A percentile compares a stretch with the other conserved stretches of the same genome.
Conservation (phyloP, 2,329 filamentous ascomycete species). For the Trichoderma polysporum region DNA sequence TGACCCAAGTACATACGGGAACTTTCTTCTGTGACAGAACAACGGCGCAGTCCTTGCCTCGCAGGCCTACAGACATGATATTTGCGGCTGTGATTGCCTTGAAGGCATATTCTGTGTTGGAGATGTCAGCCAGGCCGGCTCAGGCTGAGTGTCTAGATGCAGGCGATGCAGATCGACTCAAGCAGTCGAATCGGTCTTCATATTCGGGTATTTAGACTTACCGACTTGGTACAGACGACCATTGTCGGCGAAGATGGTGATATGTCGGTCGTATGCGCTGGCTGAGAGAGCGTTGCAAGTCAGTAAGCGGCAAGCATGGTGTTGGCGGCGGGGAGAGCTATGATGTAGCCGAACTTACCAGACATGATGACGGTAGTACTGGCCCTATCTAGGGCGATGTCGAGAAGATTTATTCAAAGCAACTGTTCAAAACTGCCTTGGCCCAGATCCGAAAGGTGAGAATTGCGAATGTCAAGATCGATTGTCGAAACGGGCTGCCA, state of each 20-base stretch:
- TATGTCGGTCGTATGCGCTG: conserved; percentile 96
- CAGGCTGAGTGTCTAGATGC: background rate
- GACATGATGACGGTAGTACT: conserved; percentile 48
- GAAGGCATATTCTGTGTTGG: conserved; percentile 90
- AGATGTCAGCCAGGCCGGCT: conserved; percentile 27
- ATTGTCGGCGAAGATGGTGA: conserved; percentile 99
- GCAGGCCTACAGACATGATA: conserved; percentile 94
- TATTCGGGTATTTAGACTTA: conserved; percentile 51
- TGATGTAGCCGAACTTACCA: conserved; percentile 40
- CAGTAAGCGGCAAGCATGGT: conserved; percentile 29
- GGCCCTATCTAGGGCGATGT: conserved; percentile 24
- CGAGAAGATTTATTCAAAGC: background rate
- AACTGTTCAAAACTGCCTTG: background rate
- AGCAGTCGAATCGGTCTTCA: background rate
- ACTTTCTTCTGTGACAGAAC: conserved; percentile 99
- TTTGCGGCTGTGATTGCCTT: conserved; percentile 99
- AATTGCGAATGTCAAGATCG: conserved; percentile 13
- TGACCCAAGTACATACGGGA: conserved; percentile 65
- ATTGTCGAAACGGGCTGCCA: conserved; percentile 17
- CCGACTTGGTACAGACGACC: conserved; percentile 99
- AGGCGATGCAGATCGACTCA: background rate
- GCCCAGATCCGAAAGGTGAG: background rate
- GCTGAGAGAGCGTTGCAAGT: conserved; percentile 32
- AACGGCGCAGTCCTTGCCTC: conserved; percentile 95
- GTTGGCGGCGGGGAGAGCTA: conserved; percentile 19